Evolutionary conservation across 2,329 filamentous ascomycete species (phyloP).

Genomic region (Whalleya microplaca): DNA sequence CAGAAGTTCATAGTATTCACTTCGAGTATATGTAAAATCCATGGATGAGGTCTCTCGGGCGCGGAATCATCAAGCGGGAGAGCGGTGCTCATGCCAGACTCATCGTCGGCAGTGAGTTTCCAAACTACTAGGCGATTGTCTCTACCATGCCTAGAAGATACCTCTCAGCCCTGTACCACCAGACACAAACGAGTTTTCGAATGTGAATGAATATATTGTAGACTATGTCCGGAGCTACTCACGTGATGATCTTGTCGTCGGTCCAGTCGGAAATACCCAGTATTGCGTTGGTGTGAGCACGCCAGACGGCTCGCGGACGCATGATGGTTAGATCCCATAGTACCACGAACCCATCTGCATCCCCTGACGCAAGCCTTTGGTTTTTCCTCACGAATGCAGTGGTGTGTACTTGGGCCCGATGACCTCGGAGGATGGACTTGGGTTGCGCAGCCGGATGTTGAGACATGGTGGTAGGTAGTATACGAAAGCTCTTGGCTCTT

Average conservation of each 20-base stretch:
- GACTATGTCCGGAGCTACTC: constrained; percentile 64
- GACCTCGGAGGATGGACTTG: constrained; percentile 77
- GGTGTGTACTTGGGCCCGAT: constrained; percentile 78
- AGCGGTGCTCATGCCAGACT: constrained; percentile 65
- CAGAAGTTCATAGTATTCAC: constrained; percentile 98
- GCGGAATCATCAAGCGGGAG: constrained; percentile 70
- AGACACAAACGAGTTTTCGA: constrained; percentile 1
- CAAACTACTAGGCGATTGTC: constrained; percentile 87
- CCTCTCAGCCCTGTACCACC: constrained; percentile 16
- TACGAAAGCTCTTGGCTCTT: not conserved
- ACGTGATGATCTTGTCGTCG: constrained; percentile 80
- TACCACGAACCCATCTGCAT: constrained; percentile 87
- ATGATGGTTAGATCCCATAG: constrained; percentile 85
- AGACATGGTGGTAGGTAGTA: constrained; percentile 25
- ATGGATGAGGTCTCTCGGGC: constrained; percentile 65
- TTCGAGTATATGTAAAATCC: constrained; percentile 80
- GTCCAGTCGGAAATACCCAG: constrained; percentile 76
- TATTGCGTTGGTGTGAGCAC: constrained; percentile 77
- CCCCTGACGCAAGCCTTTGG: constrained; percentile 78
- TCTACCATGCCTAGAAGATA: constrained; percentile 73
- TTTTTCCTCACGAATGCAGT: constrained; percentile 75
- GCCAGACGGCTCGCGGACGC: constrained; percentile 83
- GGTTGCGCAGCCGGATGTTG: constrained; percentile 46
- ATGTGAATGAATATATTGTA: constrained; percentile 4
- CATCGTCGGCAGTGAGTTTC: constrained; percentile 67